Evolutionary conservation across 441 rosid species (phyloP), one percentile per base, ranked within the genome.

Genomic region (Codiaeum variegatum): DNA sequence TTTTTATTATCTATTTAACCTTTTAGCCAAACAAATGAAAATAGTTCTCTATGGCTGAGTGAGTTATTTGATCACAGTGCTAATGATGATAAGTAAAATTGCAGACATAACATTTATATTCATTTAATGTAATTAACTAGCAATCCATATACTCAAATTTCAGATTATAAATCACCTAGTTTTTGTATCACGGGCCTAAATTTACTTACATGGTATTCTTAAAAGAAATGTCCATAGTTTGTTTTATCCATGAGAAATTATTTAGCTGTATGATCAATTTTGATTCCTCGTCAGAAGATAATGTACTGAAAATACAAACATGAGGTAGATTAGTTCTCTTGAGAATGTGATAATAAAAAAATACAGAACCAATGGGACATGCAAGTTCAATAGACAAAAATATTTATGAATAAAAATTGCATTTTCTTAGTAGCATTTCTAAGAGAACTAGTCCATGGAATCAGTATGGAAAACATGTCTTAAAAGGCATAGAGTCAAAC

Each of bases 251-350:
- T 81, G 88, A 91, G 77, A 83, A 95, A 94, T 79, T 80, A 92
- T 80, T 88, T 90, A 18, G 88, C 80, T 75, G 96, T 92, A 65
- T 69, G 81, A 82, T 94, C 99, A 73, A 88, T 62, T 75, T 97
- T 97, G 62, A 94, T 90, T 73, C 99, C 99, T 58, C 97, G 93
- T 56, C 99, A 87, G 84, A 94, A 94, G 81, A 94, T 90, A 70
- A 94, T 82, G 63, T 88, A 94, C 99, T 92, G 24, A 73, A 64
- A 73, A 64, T 38, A 40, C 56, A 66, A 69, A 60, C 13, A 76
- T 7, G 29, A 34, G 18, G 32, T 29, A n/a, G 49, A 76, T 81
- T 60, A 75, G 76, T 23, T 76, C 73, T 66, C 46, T 24, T 73
- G 40, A 52, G 42, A 71, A 75, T 44, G 6, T 44, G 4, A 59